phyloP scores from a whole-genome alignment of 2,329 filamentous ascomycete species.

The Metarhizium brunneum region DNA sequence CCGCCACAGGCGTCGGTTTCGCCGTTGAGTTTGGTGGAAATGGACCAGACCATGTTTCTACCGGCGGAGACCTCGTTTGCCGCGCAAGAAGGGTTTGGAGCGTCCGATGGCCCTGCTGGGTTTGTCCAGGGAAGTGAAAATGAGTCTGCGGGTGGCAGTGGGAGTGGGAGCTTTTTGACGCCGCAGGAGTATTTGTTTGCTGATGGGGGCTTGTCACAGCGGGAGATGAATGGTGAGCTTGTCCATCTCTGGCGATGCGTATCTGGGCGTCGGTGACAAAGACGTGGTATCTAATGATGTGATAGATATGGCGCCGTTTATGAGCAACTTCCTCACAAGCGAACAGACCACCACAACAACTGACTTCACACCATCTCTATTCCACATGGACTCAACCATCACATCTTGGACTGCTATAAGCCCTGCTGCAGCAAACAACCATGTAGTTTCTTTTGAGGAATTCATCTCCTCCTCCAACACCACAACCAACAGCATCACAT shows the following conservation, averaged over 20 bases:
- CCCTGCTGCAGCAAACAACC: slow-evolving; percentile 19
- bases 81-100: slow-evolving; percentile 9
- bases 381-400: slow-evolving; percentile 24
- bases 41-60: slow-evolving; percentile 26
- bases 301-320: slow-evolving; percentile 20
- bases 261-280: background rate
- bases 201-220: slow-evolving; percentile 13
- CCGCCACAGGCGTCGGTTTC: slow-evolving; percentile 27
- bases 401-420: slow-evolving; percentile 33
- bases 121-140: slow-evolving; percentile 12
- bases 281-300: background rate
- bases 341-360: slow-evolving; percentile 3
- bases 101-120: background rate
- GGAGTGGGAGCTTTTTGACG: slow-evolving; percentile 22
- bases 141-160: slow-evolving; percentile 16
- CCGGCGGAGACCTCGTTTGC: slow-evolving; percentile 23
- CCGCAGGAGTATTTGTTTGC: slow-evolving; percentile 31
- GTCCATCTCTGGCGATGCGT: too few species aligned
- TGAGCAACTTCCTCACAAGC: slow-evolving; percentile 18
- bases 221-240: slow-evolving; percentile 22
- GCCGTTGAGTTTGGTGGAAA: slow-evolving; percentile 30
- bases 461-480: slow-evolving; percentile 22
- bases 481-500: slow-evolving; percentile 7
- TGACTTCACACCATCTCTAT: slow-evolving; percentile 27
- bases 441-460: slow-evolving; percentile 30